These are phyloP conservation scores for Stevia rebaudiana DNA, from an alignment of 140 eudicot species.

Conservation along the genomic window DNA sequence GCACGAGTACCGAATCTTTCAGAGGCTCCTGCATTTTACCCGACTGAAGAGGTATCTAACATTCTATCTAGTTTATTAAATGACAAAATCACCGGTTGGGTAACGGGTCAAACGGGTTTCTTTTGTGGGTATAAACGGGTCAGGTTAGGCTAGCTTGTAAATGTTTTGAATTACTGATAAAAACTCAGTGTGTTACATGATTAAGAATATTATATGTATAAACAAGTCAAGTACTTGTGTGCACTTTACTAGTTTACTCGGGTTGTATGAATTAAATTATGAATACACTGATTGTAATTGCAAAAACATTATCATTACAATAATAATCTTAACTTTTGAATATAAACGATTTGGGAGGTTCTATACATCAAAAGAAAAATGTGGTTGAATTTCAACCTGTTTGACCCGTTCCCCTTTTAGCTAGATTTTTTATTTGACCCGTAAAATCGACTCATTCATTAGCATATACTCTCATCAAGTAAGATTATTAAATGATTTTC, in stretches of 20 bases:
- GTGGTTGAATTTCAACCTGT: too few relatives aligned
- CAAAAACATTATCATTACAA: too few relatives aligned
- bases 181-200: neutral
- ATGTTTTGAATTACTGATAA: neutral
- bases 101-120: neutral
- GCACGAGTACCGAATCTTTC: conserved; percentile 61
- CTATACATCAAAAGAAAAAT: too few relatives aligned
- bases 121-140: neutral
- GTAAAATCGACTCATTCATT: too few relatives aligned
- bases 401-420: too few relatives aligned
- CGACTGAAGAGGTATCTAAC: conserved; percentile 65
- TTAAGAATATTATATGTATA: neutral
- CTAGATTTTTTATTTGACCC: neutral
- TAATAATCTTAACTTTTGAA: too few relatives aligned
- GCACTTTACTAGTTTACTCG: too few relatives aligned
- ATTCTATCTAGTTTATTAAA: neutral
- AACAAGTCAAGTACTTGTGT: too few relatives aligned
- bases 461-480: too few relatives aligned
- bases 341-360: too few relatives aligned
- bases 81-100: conserved; percentile 4
- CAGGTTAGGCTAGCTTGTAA: neutral
- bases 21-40: conserved; percentile 88
- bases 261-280: neutral
- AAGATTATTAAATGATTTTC: too few relatives aligned
- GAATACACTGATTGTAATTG: too few relatives aligned